Conservation (phyloP, 306 rosid genomes). For the Cyclanthera cordifolia region DNA sequence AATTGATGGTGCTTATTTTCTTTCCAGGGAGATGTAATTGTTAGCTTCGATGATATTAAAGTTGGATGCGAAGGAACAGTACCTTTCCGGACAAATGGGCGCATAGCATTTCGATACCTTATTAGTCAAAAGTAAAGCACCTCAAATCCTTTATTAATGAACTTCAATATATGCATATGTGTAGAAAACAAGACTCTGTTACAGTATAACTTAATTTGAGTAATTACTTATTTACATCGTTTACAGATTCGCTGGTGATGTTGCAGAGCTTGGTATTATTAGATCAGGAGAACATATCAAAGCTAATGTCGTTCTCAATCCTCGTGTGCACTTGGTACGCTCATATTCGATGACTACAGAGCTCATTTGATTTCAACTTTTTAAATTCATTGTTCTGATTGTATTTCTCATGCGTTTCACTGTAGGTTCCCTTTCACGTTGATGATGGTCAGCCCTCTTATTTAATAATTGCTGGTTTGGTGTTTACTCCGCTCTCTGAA, state of each 20-base stretch:
- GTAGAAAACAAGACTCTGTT: background rate
- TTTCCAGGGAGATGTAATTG: constrained; percentile 91
- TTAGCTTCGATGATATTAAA: constrained; percentile 69
- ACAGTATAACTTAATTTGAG: background rate
- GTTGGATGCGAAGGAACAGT: constrained; percentile 95
- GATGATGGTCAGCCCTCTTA: constrained; percentile 91
- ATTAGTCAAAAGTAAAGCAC: constrained; percentile 77
- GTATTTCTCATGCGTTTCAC: constrained; percentile 9
- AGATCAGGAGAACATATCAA: constrained; percentile 60
- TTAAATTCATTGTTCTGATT: background rate
- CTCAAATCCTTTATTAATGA: background rate
- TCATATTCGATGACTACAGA: background rate
- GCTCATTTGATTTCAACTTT: constrained; percentile 9
- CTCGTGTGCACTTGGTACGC: constrained; percentile 85
- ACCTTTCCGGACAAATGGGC: constrained; percentile 81
- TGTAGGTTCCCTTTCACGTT: constrained; percentile 75
- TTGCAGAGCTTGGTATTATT: constrained; percentile 76
- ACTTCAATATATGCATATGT: background rate
- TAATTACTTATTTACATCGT: constrained; percentile 18
- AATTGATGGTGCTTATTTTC: constrained; percentile 16
- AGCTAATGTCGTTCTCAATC: constrained; percentile 49
- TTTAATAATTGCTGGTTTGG: constrained; percentile 86
- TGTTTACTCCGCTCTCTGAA: constrained; percentile 95
- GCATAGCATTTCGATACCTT: constrained; percentile 88
- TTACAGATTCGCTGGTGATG: constrained; percentile 88